Base-by-base conservation (phyloP, 2,329 filamentous ascomycete species). In the Aspergillus costaricaensis region DNA sequence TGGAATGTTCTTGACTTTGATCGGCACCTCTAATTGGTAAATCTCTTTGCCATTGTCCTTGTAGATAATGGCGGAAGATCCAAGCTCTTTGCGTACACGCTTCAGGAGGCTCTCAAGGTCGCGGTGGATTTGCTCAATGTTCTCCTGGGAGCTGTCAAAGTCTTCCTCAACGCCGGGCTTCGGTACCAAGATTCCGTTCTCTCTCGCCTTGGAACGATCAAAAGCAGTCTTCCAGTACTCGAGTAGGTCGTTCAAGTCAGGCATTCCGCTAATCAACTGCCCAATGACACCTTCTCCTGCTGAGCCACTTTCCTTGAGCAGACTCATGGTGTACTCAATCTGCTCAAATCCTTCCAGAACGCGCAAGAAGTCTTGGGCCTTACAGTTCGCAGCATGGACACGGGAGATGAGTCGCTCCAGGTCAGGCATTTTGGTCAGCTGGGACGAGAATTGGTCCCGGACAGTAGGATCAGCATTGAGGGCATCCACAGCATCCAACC, bases 261-360 rank as follows among this genome's bases (percentile, higher is more conserved):
- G 95, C 92, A 99, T 96, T 0, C 89, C 84, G 0, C 85, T 79
- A 47, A 98, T 87, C 41, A 99, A 85, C 56, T 92, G 88, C 59
- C 92, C 91, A 44, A 99, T 89, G 2, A 98, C 84, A 2, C 92
- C 91, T 53, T 92, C 89, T 2, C 89, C 91, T n/a, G 32, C 32
- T 6, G 88, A 85, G 56, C 88, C 86, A 68, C 91, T 90, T 8
- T 88, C 84, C 50, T 85, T 83, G 1, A 98, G 83, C 21, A 98
- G 83, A 55, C 87, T 85, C 84, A 96, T 91, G 0, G 93, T 96
- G 74, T 96, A 95, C 64, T 97, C 92, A 49, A 99, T 98, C 76
- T 97, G 94, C 79, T 98, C 95, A 68, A 97, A 99, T 0, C 95
- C 95, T 75, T 98, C 93, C 0, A 99, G 82, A 0, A 98, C 94